Conservation (phyloP, 2,329 filamentous ascomycete genomes). For the Knoxdaviesia capensis region DNA sequence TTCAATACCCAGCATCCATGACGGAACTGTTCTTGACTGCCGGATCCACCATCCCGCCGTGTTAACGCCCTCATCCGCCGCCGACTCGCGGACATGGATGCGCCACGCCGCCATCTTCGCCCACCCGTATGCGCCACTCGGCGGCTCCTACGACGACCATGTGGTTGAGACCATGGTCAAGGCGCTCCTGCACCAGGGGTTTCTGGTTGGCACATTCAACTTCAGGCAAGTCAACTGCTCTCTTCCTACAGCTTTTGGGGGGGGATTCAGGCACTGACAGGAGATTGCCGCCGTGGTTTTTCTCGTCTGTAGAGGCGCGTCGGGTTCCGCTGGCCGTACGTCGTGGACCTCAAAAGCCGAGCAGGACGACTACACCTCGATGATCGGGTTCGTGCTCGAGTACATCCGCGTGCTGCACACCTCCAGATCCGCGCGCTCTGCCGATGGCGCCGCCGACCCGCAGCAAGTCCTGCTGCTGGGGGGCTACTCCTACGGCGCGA, state of each 20-base stretch:
- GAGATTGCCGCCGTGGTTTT: too few relatives aligned
- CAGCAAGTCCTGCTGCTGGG: constrained; percentile 35
- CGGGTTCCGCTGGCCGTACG: constrained; percentile 53
- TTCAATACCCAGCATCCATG: constrained; percentile 68
- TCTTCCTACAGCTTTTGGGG: not conserved
- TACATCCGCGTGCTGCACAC: constrained; percentile 44
- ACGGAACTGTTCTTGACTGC: constrained; percentile 56
- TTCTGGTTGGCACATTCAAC: constrained; percentile 73
- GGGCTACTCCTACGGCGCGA: constrained; percentile 82
- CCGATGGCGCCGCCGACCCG: not conserved
- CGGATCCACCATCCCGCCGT: constrained; percentile 53
- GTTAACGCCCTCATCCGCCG: constrained; percentile 16
- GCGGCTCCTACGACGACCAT: constrained; percentile 67
- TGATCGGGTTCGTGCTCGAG: constrained; percentile 59
- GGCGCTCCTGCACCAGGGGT: constrained; percentile 49
- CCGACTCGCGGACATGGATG: constrained; percentile 19
- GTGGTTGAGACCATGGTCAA: constrained; percentile 48
- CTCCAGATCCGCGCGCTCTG: constrained; percentile 8
- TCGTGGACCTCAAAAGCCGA: constrained; percentile 79
- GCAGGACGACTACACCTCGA: constrained; percentile 60
- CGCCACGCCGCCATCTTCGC: constrained; percentile 47
- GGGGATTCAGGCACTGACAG: not conserved
- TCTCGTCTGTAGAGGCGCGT: constrained; percentile 42
- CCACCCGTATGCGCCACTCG: constrained; percentile 79
- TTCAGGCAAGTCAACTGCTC: constrained; percentile 43